Base-by-base conservation (phyloP, 202 grass and related monocot genomes). In the Carex arenaria region DNA sequence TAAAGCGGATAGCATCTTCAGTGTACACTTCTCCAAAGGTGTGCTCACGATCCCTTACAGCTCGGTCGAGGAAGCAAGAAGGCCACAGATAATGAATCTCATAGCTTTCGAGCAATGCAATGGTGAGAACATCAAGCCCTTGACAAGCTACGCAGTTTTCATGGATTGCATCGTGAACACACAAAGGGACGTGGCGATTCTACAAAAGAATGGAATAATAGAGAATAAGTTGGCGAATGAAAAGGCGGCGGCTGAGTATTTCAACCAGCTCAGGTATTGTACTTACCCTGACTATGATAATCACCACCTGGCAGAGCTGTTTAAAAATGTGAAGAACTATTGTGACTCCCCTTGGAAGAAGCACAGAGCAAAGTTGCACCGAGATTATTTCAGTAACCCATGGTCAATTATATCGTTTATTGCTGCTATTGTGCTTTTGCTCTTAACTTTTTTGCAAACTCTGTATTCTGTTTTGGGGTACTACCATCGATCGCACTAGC, bases 91-190 rank as follows among this genome's bases (percentile, higher is more conserved):
- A 10, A 91, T 96, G 8, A 93, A 91, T 85, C 80, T 96, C 0
- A 89, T 91, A 87, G 93, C 93, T n/a, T 89, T 91, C 66, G 90
- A 96, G 93, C 87, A 89, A 10, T 88, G 92, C 7, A 85, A 90
- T 59, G 76, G 62, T 3, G 80, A 84, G 10, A 64, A 10, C 72
- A 89, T 38, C 1, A 91, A 87, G 61, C 83, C 81, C 45, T 65
- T 92, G 1, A 91, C 88, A 0, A 87, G 88, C 2, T 91, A 86
- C 64, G 87, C 90, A 1, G 92, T 91, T 70, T 94, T 97, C 87
- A 94, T 97, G 90, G 92, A 97, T 86, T 92, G 86, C 88, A 94
- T 97, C 31, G 80, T 94, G 59, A 86, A 83, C 79, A 84, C 87
- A 17, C 84, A 83, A 45, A 67, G 75, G 13, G 94, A 97, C 78